Conservation (phyloP, 169 alveolate genomes). For the Theileria annulata region DNA sequence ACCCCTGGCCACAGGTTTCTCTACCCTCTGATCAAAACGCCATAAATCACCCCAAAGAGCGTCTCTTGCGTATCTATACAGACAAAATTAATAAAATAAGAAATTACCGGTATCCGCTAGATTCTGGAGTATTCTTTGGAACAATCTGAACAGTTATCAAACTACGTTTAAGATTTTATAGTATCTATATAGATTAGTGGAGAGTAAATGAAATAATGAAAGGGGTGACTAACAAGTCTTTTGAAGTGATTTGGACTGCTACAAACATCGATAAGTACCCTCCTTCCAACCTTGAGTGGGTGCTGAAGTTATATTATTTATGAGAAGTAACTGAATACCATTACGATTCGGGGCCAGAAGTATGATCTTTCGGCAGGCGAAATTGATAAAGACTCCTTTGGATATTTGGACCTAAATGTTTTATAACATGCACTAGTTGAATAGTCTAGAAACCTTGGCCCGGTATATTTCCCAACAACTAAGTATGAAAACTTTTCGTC, state of each 20-base stretch:
- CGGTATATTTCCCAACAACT: conserved; percentile 76
- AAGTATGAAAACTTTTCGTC: conserved; percentile 82
- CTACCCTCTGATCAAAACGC: conserved; percentile 81
- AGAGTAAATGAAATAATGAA: neutral
- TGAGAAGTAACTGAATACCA: conserved; percentile 18
- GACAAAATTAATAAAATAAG: neutral
- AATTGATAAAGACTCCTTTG: conserved; percentile 63
- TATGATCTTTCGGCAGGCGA: conserved; percentile 76
- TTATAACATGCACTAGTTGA: neutral
- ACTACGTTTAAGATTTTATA: neutral
- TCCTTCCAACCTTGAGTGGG: conserved; percentile 81
- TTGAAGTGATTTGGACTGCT: conserved; percentile 73
- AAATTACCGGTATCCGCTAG: conserved; percentile 70
- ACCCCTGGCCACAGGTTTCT: conserved; percentile 83
- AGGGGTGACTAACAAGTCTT: conserved; percentile 58
- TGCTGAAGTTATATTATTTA: conserved; percentile 48
- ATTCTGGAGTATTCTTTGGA: conserved; percentile 74
- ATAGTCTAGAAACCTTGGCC: conserved; percentile 58
- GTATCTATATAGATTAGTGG: neutral
- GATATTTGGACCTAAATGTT: conserved; percentile 3
- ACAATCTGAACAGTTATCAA: conserved; percentile 34
- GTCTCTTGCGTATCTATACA: conserved; percentile 68
- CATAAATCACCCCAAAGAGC: conserved; percentile 90
- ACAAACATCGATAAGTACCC: conserved; percentile 84
- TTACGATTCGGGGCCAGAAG: conserved; percentile 87